phyloP scores from a whole-genome alignment of 805 yeast genomes.

The Pichia rugopelliculosa region DNA sequence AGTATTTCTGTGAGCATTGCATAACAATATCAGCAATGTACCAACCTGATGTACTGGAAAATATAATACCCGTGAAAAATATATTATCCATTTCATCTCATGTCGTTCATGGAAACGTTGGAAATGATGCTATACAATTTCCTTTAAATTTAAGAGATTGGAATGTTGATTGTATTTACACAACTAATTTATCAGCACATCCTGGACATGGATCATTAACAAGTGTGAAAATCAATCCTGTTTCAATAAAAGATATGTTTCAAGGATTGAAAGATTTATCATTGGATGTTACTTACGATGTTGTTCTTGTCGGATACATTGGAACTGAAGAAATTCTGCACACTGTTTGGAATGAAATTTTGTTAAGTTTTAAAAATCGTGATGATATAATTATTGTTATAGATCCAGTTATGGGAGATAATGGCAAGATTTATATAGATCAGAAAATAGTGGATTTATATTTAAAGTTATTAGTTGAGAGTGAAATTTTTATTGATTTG shows the following conservation, averaged over 20 bases:
- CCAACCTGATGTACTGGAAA: background rate
- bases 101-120: conserved; percentile 94
- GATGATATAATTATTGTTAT: conserved; percentile 44
- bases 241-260: conserved; percentile 41
- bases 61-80: conserved; percentile 13
- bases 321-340: conserved; percentile 54
- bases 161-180: conserved; percentile 88
- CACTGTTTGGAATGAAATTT: conserved; percentile 33
- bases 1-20: too few relatives aligned
- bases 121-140: conserved; percentile 84
- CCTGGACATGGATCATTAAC: conserved; percentile 73
- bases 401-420: conserved; percentile 92
- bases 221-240: conserved; percentile 47
- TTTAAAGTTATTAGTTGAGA: conserved; percentile 36
- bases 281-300: conserved; percentile 48
- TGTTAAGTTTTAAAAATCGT: conserved; percentile 15
- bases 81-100: conserved; percentile 72
- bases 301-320: conserved; percentile 72
- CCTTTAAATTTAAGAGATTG: conserved; percentile 83
- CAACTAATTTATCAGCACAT: conserved; percentile 86
- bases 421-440: conserved; percentile 72
- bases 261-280: conserved; percentile 41
- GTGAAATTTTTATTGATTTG: conserved; percentile 31
- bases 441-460: conserved; percentile 48
- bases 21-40: background rate